Base-by-base conservation (phyloP, 1,139 yeast species). In the Kodamaea suecica region DNA sequence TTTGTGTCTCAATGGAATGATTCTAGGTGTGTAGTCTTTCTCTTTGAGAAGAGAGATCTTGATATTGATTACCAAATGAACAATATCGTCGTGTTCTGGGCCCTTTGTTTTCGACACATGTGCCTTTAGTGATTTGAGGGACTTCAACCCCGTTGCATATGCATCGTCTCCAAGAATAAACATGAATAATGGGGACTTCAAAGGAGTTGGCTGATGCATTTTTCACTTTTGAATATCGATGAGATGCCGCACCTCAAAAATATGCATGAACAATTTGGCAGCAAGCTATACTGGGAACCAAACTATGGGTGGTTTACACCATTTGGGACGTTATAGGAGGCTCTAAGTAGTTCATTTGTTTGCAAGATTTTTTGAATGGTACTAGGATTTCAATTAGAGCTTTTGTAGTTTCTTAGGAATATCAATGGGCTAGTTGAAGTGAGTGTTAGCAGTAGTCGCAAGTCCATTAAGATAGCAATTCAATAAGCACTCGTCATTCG, bases 11-110 rank as follows among this genome's bases (percentile, higher is more conserved):
- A 84, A 43, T 2, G 86, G 84, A 25, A 84, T 70, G 30, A 84
- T 75, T 42, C 90, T 60, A 3, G 90, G 87, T 1, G 76, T 68
- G 43, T 73, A 70, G 44, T 81, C 87, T 39, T 73, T 77, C 15
- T 63, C 47, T 27, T 61, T 57, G 4, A 75, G 55, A 13, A 81
- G 61, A 23, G 76, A 75, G 26, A 62, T 63, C 15, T 63, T 66
- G 14, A 79, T 70, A 47, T 78, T 78, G 35, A 84, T 63, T 32
- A 80, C 70, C 29, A 82, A 50, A 43, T 69, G 74, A 3, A 83
- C 48, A 2, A 70, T 57, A 31, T 61, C 66, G 8, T 44, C 46
- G 7, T 49, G 49, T 2, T 37, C 41, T 29, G 46, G 36, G 11
- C 48, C 52, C 17, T 45, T 48, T 29, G 46, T 49, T 13, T 43